Conservation (phyloP, 306 rosid species). For the Prunus padus region DNA sequence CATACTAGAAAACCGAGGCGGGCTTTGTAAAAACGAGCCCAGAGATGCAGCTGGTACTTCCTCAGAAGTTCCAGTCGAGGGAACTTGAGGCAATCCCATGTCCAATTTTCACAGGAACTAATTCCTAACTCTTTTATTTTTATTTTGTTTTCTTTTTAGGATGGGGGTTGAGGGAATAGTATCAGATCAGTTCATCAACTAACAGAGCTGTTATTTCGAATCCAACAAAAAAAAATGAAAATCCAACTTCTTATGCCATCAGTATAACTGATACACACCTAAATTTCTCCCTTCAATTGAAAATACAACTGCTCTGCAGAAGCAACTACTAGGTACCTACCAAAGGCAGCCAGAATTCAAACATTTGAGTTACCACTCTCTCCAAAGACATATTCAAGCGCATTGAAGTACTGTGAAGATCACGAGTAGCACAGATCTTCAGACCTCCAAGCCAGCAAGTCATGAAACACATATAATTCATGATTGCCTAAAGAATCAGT, state of each 20-base stretch:
- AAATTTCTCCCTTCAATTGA: slow-evolving; percentile 27
- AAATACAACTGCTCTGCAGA: slow-evolving; percentile 22
- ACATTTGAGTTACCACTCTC: slow-evolving; percentile 41
- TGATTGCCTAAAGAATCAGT: slow-evolving; percentile 39
- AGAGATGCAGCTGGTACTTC: slow-evolving; percentile 40
- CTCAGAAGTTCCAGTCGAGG: slow-evolving; percentile 56
- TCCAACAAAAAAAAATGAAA: slow-evolving; percentile 13
- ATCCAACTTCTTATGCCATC: slow-evolving; percentile 20
- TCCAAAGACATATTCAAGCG: slow-evolving; percentile 31
- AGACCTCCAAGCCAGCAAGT: slow-evolving; percentile 49
- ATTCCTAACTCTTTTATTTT: slow-evolving; percentile 16
- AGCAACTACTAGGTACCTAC: slow-evolving; percentile 53
- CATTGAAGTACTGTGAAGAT: slow-evolving; percentile 41
- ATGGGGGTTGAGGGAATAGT: neutral
- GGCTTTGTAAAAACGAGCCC: slow-evolving; percentile 51
- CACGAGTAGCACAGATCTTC: slow-evolving; percentile 39
- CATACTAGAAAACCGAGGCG: slow-evolving; percentile 54
- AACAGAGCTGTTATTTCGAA: slow-evolving; percentile 11
- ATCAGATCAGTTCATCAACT: slow-evolving; percentile 12
- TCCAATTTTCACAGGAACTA: slow-evolving; percentile 16
- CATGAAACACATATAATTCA: slow-evolving; percentile 45
- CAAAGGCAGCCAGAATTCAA: slow-evolving; percentile 48
- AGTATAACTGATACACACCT: slow-evolving; percentile 13
- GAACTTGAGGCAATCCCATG: slow-evolving; percentile 91
- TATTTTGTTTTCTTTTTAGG: neutral